These are phyloP conservation scores for Westerdykella sp. DNA, from an alignment of 2,329 filamentous ascomycete genomes.

Conservation along the genomic window DNA sequence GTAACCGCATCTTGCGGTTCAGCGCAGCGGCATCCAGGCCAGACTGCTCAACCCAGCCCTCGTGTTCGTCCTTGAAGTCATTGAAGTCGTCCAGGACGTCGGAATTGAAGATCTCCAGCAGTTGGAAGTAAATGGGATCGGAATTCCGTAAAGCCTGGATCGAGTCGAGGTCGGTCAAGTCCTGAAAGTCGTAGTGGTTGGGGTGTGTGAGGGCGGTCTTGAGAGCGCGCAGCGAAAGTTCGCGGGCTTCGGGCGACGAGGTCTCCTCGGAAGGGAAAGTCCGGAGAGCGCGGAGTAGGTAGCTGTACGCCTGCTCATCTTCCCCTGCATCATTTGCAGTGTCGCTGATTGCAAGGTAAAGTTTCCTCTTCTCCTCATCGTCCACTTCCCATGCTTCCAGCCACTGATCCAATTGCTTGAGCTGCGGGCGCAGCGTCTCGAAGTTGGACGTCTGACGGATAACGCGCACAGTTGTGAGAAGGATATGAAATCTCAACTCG, in stretches of 20 bases:
- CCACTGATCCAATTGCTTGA: conserved; percentile 79
- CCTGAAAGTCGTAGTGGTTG: conserved; percentile 66
- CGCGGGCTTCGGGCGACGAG: conserved; percentile 49
- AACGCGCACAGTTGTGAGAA: conserved; percentile 80
- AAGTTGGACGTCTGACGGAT: conserved; percentile 64
- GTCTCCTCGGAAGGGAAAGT: conserved; percentile 60
- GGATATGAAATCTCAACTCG: conserved; percentile 80
- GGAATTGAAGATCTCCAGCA: conserved; percentile 91
- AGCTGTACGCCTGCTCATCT: conserved; percentile 66
- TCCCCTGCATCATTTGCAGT: conserved; percentile 73
- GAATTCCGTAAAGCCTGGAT: conserved; percentile 83
- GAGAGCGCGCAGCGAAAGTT: conserved; percentile 58
- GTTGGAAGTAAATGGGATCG: conserved; percentile 78
- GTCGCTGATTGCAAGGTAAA: conserved; percentile 78
- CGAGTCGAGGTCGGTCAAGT: conserved; percentile 63
- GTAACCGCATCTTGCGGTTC: conserved; percentile 90
- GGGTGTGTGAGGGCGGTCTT: conserved; percentile 61
- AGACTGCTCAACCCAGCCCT: conserved; percentile 75
- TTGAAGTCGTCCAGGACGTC: conserved; percentile 93
- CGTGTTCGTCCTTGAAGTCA: conserved; percentile 89
- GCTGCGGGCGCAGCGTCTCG: conserved; percentile 74
- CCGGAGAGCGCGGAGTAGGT: conserved; percentile 70
- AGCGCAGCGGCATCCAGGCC: conserved; percentile 65
- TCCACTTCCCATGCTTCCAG: conserved; percentile 75
- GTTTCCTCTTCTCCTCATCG: conserved; percentile 73